A percentile compares a stretch with the other conserved stretches of the same genome.
Conservation (phyloP, 2,329 filamentous ascomycete species). For the Samsoniella hepiali region DNA sequence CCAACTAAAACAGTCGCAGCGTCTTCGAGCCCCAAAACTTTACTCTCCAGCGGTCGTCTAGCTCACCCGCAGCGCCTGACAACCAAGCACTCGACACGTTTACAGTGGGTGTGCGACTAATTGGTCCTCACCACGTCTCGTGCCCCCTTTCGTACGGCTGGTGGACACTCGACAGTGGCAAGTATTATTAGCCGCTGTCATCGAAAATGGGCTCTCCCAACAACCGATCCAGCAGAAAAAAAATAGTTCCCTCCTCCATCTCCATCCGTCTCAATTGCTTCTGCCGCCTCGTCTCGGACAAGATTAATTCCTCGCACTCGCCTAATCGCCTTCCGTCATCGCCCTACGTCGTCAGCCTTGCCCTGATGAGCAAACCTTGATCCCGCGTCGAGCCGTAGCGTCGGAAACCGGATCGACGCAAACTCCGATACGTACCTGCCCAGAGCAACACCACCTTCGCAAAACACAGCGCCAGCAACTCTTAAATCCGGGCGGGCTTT, state of each 20-base stretch:
- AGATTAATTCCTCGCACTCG: not conserved
- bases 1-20: not conserved
- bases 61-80: not conserved
- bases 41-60: not conserved
- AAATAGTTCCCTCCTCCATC: constrained; percentile 1
- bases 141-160: not conserved
- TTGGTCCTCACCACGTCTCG: constrained; percentile 3
- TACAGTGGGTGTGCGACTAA: not conserved
- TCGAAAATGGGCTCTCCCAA: constrained; percentile 12
- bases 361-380: constrained; percentile 5
- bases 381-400: constrained; percentile 16
- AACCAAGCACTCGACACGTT: not conserved
- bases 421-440: constrained; percentile 19
- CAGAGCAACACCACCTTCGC: not conserved
- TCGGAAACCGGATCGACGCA: constrained; percentile 21
- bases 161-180: not conserved
- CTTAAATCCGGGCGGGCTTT: constrained; percentile 22
- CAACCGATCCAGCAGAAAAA: constrained; percentile 4
- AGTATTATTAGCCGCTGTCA: constrained; percentile 2
- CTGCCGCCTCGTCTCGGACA: not conserved
- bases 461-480: not conserved
- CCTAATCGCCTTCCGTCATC: not conserved
- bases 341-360: not conserved
- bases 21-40: not conserved
- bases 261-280: not conserved